These are phyloP conservation scores for Nakazawaea peltata DNA, from an alignment of 805 yeast species.

Conservation along the genomic window DNA sequence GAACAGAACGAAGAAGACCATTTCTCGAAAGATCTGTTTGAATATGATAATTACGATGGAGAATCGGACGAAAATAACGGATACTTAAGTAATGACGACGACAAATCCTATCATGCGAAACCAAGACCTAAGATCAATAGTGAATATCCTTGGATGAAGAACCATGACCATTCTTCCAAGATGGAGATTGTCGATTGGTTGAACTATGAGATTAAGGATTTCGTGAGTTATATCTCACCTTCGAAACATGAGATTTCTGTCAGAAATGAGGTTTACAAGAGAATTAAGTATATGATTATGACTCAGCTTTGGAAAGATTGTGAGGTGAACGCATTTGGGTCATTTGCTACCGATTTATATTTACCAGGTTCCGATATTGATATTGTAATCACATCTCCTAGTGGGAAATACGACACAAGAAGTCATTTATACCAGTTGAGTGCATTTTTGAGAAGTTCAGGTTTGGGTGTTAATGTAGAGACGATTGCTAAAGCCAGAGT, in stretches of 20 bases:
- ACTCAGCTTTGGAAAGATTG: slow-evolving; percentile 67
- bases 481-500: slow-evolving; percentile 88
- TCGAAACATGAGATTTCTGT: slow-evolving; percentile 60
- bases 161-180: slow-evolving; percentile 70
- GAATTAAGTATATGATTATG: slow-evolving; percentile 46
- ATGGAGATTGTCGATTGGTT: slow-evolving; percentile 82
- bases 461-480: slow-evolving; percentile 65
- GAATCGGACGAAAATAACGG: too few relatives aligned
- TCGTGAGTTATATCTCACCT: slow-evolving; percentile 81
- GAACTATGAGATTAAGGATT: slow-evolving; percentile 77
- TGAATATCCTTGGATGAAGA: slow-evolving; percentile 67
- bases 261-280: slow-evolving; percentile 58
- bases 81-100: slow-evolving; percentile 37
- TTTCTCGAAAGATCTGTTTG: slow-evolving; percentile 6
- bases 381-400: slow-evolving; percentile 69
- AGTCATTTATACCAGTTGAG: slow-evolving; percentile 67
- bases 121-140: slow-evolving; percentile 22
- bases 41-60: slow-evolving; percentile 20
- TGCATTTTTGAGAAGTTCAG: slow-evolving; percentile 51
- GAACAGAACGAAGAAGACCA: slow-evolving; percentile 29
- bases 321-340: slow-evolving; percentile 82
- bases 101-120: slow-evolving; percentile 17
- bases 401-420: slow-evolving; percentile 52
- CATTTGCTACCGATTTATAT: slow-evolving; percentile 87
- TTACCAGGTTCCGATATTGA: slow-evolving; percentile 95